phyloP scores from a whole-genome alignment of 164 flowering plant genomes.

The Annona cherimola region DNA sequence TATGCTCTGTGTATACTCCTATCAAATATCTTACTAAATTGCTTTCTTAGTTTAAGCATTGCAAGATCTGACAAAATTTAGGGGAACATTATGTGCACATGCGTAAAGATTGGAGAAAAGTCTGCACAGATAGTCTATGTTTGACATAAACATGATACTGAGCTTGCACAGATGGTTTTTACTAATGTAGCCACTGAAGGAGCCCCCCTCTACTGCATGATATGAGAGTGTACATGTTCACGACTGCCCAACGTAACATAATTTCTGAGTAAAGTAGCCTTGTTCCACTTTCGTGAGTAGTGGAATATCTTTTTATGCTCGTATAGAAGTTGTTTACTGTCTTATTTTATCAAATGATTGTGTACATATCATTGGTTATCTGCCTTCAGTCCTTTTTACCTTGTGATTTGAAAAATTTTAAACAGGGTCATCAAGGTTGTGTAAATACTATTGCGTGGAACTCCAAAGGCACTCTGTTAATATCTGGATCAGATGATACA shows the following conservation, averaged over 20 bases:
- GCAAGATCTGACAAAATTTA: no score
- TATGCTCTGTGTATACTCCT: neutral
- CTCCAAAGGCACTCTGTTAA: slow-evolving; percentile 74
- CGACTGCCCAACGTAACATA: no score
- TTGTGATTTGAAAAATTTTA: neutral
- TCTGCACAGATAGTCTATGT: no score
- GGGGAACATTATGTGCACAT: no score
- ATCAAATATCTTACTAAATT: neutral
- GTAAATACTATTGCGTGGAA: slow-evolving; percentile 93
- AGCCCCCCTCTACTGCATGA: neutral
- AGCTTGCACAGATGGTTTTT: no score
- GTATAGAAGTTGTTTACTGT: neutral
- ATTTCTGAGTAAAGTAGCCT: no score
- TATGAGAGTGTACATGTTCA: neutral
- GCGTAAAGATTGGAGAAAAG: no score
- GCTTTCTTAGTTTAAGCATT: neutral
- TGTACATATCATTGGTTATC: neutral
- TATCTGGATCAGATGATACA: slow-evolving; percentile 97
- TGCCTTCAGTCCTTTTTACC: neutral
- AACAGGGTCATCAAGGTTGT: slow-evolving; percentile 89
- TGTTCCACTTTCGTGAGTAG: neutral
- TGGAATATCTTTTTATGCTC: neutral
- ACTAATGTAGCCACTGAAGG: no score
- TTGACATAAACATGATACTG: no score
- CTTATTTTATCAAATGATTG: neutral